phyloP scores from a whole-genome alignment of 2,329 filamentous ascomycete species.

The Arthrobotrys iridis region DNA sequence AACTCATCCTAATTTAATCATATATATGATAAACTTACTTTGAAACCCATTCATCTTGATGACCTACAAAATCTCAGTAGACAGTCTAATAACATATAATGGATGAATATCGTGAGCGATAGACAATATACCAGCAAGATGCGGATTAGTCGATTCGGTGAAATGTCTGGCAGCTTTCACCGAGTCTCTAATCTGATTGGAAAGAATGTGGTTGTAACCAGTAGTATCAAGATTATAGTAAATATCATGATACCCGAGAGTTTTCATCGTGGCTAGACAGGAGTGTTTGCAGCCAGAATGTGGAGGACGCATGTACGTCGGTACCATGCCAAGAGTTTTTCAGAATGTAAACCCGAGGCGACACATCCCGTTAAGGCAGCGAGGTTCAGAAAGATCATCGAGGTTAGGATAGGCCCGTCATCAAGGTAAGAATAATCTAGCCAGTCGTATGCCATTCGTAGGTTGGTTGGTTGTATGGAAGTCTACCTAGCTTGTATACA shows the following conservation, averaged over 20 bases:
- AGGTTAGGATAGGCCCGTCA: slow-evolving; percentile 67
- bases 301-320: slow-evolving; percentile 65
- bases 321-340: slow-evolving; percentile 64
- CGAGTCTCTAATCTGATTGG: slow-evolving; percentile 66
- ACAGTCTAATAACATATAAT: slow-evolving; percentile 65
- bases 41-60: slow-evolving; percentile 63
- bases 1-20: background rate
- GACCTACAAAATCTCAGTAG: slow-evolving; percentile 64
- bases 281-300: slow-evolving; percentile 63
- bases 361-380: slow-evolving; percentile 64
- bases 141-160: slow-evolving; percentile 60
- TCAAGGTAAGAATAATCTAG: slow-evolving; percentile 68
- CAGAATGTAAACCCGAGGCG: slow-evolving; percentile 66
- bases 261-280: slow-evolving; percentile 61
- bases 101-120: slow-evolving; percentile 70
- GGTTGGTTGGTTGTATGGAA: slow-evolving; percentile 55
- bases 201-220: slow-evolving; percentile 69
- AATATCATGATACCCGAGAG: slow-evolving; percentile 64
- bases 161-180: slow-evolving; percentile 67
- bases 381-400: slow-evolving; percentile 59
- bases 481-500: slow-evolving; percentile 8
- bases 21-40: slow-evolving; percentile 14
- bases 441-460: slow-evolving; percentile 59
- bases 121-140: slow-evolving; percentile 64
- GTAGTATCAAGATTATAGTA: slow-evolving; percentile 72